Percentiles rank a stretch among this genome's conserved stretches.
Conservation (phyloP, 306 rosid species). For the Morella rubra region DNA sequence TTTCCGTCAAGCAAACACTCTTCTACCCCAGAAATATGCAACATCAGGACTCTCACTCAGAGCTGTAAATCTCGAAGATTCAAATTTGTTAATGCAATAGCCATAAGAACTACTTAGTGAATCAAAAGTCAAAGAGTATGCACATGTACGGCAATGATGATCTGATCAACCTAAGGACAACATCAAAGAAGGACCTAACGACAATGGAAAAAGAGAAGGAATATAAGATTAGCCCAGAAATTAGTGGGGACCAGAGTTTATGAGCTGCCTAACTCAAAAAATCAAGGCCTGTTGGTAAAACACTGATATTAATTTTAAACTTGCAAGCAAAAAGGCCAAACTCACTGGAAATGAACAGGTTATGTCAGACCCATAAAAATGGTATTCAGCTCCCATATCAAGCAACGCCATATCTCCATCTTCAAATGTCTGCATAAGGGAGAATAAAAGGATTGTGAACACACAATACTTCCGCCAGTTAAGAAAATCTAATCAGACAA, state of each 20-base stretch:
- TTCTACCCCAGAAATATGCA: not conserved
- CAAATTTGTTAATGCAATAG: not conserved
- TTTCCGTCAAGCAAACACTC: not conserved
- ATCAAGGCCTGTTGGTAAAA: slow-evolving; percentile 10
- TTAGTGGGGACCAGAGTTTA: not conserved
- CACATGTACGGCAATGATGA: not conserved
- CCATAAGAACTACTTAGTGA: not conserved
- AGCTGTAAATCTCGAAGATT: not conserved
- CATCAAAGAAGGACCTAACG: not conserved
- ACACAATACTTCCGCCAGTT: not conserved
- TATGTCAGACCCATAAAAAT: slow-evolving; percentile 93
- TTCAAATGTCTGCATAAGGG: slow-evolving; percentile 61
- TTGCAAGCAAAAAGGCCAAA: slow-evolving; percentile 20
- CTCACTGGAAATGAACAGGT: slow-evolving; percentile 94
- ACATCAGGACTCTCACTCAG: not conserved
- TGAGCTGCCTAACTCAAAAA: slow-evolving; percentile 5
- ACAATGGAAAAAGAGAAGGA: not conserved
- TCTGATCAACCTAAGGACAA: slow-evolving; percentile 2
- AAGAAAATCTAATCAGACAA: not conserved
- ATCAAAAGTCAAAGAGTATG: not conserved
- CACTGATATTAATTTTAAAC: not conserved
- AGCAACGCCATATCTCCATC: slow-evolving; percentile 91
- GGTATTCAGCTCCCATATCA: slow-evolving; percentile 98
- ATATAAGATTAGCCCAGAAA: not conserved
- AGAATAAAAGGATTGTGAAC: not conserved